phyloP scores from a whole-genome alignment of 2,329 filamentous ascomycete genomes.

The Stachybotrys chlorohalonatus region DNA sequence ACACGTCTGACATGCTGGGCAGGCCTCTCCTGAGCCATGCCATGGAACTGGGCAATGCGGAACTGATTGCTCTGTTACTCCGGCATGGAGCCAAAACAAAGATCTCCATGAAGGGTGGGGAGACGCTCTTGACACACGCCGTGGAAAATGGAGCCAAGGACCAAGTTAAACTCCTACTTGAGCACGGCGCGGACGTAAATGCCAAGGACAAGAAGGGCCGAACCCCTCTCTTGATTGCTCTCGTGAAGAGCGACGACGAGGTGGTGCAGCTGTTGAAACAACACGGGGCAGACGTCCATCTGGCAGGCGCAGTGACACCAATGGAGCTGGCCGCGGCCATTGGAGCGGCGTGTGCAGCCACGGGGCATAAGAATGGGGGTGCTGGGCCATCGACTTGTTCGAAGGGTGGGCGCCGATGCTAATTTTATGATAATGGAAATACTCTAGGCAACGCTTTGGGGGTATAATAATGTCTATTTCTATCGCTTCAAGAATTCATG shows the following conservation, averaged over 20 bases:
- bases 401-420: no score
- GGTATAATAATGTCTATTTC: not conserved
- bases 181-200: slow-evolving; percentile 23
- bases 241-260: slow-evolving; percentile 15
- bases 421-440: no score
- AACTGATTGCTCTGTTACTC: slow-evolving; percentile 17
- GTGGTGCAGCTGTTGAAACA: slow-evolving; percentile 17
- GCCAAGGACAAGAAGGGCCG: slow-evolving; percentile 17
- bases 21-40: slow-evolving; percentile 13
- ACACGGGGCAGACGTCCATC: slow-evolving; percentile 15
- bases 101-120: slow-evolving; percentile 16
- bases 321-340: slow-evolving; percentile 14
- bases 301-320: slow-evolving; percentile 8
- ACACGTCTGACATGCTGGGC: slow-evolving; percentile 13
- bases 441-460: no score
- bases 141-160: slow-evolving; percentile 14
- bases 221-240: slow-evolving; percentile 22
- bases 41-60: slow-evolving; percentile 13
- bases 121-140: slow-evolving; percentile 21
- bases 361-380: no score
- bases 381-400: no score
- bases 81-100: slow-evolving; percentile 16
- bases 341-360: not conserved
- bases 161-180: slow-evolving; percentile 15
- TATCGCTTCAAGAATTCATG: not conserved